These are phyloP conservation scores for Agrostemma githago DNA, from an alignment of 148 eudicot genomes.

Conservation along the genomic window DNA sequence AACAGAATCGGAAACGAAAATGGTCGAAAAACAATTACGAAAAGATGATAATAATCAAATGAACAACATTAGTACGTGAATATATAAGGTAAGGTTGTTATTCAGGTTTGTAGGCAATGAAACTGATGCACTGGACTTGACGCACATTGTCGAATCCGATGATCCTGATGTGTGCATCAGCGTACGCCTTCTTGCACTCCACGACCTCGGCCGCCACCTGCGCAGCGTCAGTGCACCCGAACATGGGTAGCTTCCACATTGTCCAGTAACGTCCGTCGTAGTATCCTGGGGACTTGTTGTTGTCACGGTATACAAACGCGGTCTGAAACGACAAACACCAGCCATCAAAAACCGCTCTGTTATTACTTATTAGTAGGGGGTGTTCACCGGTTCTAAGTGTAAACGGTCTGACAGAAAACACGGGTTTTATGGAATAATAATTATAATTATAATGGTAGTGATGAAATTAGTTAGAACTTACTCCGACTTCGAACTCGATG, in stretches of 20 bases:
- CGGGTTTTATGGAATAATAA: too few species aligned
- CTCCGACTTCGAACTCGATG: conserved; percentile 35
- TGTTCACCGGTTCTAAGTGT: too few species aligned
- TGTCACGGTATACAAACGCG: conserved; percentile 37
- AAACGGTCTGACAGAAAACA: too few species aligned
- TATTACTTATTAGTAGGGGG: too few species aligned
- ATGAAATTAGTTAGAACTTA: too few species aligned
- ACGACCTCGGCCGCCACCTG: conserved; percentile 34
- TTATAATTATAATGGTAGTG: too few species aligned
- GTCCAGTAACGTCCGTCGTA: conserved; percentile 58
- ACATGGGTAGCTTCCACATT: conserved; percentile 57
- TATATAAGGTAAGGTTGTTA: background rate
- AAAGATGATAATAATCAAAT: background rate
- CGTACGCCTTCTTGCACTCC: conserved; percentile 37
- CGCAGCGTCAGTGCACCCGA: conserved; percentile 38
- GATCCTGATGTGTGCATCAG: conserved; percentile 36
- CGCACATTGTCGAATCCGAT: conserved; percentile 47
- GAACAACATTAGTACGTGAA: background rate
- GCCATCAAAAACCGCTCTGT: too few species aligned
- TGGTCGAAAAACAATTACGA: background rate
- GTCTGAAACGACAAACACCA: too few species aligned
- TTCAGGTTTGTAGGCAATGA: conserved; percentile 43
- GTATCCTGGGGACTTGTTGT: conserved; percentile 41
- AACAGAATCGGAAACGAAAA: background rate
- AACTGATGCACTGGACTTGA: conserved; percentile 54